phyloP scores from a whole-genome alignment of 352 stramenopile genomes.

The Globisporangium alternatum region DNA sequence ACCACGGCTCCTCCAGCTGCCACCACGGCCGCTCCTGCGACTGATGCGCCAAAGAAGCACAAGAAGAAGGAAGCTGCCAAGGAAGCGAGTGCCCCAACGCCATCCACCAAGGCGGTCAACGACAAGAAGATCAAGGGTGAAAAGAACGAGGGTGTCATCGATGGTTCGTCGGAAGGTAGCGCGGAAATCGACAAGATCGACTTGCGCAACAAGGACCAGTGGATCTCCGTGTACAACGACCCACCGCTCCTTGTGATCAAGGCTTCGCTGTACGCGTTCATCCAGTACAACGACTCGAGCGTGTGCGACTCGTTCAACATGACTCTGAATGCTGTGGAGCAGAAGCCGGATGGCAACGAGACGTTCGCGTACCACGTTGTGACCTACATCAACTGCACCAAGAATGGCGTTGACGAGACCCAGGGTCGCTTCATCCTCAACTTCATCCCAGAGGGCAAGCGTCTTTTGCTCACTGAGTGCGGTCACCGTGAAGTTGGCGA shows the following conservation, averaged over 20 bases:
- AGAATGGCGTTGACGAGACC: conserved; percentile 68
- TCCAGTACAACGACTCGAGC: conserved; percentile 78
- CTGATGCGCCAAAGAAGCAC: conserved; percentile 22
- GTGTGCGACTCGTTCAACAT: conserved; percentile 87
- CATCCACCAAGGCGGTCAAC: conserved; percentile 21
- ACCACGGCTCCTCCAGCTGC: conserved; percentile 14
- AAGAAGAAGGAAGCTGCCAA: conserved; percentile 33
- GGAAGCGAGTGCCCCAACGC: neutral
- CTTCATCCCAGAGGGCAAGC: conserved; percentile 79
- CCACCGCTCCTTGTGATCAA: conserved; percentile 78
- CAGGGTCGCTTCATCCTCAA: conserved; percentile 81
- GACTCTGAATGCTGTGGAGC: conserved; percentile 82
- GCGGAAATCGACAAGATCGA: conserved; percentile 87
- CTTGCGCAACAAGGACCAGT: conserved; percentile 62
- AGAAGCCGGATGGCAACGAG: conserved; percentile 70
- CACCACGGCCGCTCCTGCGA: conserved; percentile 7
- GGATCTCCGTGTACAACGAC: conserved; percentile 82
- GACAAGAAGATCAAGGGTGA: conserved; percentile 76
- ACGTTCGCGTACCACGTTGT: conserved; percentile 82
- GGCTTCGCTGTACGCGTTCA: conserved; percentile 84
- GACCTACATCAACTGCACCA: conserved; percentile 84
- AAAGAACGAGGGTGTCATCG: conserved; percentile 75
- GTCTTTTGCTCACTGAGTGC: conserved; percentile 75
- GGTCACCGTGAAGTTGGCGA: conserved; percentile 80
- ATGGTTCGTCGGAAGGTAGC: conserved; percentile 72